A percentile compares a stretch with the other conserved stretches of the same genome.
phyloP scores from a whole-genome alignment of 1,139 yeast genomes.

The Lodderomyces orthopsilosis region DNA sequence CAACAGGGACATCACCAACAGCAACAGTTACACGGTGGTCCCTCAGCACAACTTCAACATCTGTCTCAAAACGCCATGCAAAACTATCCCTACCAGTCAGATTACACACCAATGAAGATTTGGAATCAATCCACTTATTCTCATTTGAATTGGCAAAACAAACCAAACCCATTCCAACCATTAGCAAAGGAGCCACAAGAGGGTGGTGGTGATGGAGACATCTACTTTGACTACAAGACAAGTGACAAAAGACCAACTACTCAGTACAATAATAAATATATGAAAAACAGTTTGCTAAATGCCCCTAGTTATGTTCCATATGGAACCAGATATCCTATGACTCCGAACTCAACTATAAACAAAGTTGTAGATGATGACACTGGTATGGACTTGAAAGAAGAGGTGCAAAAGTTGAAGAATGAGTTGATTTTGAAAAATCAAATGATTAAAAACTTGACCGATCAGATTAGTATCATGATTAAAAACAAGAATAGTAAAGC shows the following conservation, averaged over 20 bases:
- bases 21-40: slow-evolving; percentile 5
- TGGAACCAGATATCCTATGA: background rate
- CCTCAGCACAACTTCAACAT: background rate
- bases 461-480: slow-evolving; percentile 23
- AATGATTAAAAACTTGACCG: slow-evolving; percentile 34
- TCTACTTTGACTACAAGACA: background rate
- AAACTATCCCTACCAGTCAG: slow-evolving; percentile 1
- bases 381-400: slow-evolving; percentile 15
- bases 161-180: background rate
- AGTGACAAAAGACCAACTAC: background rate
- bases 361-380: background rate
- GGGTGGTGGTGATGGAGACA: background rate
- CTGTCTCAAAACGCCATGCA: background rate
- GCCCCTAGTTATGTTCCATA: slow-evolving; percentile 32
- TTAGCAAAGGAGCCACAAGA: background rate
- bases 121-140: slow-evolving; percentile 6
- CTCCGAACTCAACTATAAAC: background rate
- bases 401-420: slow-evolving; percentile 26
- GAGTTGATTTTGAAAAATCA: slow-evolving; percentile 37
- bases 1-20: slow-evolving; percentile 3
- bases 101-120: slow-evolving; percentile 7
- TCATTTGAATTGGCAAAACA: background rate
- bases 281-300: slow-evolving; percentile 17
- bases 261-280: slow-evolving; percentile 2
- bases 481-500: slow-evolving; percentile 13